phyloP scores from a whole-genome alignment of 805 yeast species.

The Scheffersomyces lignosus region DNA sequence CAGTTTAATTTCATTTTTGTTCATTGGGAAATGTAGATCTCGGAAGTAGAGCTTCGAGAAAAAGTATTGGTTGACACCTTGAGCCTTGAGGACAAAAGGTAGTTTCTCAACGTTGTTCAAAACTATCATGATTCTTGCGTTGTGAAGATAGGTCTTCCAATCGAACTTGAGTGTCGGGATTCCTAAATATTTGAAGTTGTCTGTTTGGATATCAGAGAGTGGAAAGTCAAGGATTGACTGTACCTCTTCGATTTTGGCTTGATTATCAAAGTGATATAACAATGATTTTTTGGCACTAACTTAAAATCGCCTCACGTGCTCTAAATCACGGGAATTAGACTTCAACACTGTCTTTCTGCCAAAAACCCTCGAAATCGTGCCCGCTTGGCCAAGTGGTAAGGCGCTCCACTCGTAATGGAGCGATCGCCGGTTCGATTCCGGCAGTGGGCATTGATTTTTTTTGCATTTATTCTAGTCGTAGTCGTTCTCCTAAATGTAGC shows the following conservation, averaged over 20 bases:
- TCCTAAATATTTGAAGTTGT: background rate
- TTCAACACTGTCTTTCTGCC: too few relatives aligned
- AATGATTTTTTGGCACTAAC: too few relatives aligned
- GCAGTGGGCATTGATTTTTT: conserved; percentile 41
- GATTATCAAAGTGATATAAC: too few relatives aligned
- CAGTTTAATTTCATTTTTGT: background rate
- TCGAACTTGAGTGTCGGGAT: background rate
- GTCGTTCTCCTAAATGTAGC: background rate
- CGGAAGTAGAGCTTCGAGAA: background rate
- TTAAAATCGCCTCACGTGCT: too few relatives aligned
- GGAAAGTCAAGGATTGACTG: background rate
- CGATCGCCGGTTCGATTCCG: conserved; percentile 57
- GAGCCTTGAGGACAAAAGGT: background rate
- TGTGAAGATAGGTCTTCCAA: background rate
- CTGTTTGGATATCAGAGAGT: background rate
- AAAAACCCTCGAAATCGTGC: conserved; percentile 23
- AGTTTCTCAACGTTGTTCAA: background rate
- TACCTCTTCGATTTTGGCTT: too few relatives aligned
- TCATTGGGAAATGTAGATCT: background rate
- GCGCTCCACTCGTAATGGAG: conserved; percentile 57
- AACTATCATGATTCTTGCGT: background rate
- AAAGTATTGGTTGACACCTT: background rate
- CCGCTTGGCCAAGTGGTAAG: conserved; percentile 57
- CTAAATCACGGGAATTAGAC: too few relatives aligned
- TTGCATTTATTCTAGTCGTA: conserved; percentile 7